Evolutionary conservation across 106 monocot species (phyloP).

Genomic region (Cymbidium sinense): DNA sequence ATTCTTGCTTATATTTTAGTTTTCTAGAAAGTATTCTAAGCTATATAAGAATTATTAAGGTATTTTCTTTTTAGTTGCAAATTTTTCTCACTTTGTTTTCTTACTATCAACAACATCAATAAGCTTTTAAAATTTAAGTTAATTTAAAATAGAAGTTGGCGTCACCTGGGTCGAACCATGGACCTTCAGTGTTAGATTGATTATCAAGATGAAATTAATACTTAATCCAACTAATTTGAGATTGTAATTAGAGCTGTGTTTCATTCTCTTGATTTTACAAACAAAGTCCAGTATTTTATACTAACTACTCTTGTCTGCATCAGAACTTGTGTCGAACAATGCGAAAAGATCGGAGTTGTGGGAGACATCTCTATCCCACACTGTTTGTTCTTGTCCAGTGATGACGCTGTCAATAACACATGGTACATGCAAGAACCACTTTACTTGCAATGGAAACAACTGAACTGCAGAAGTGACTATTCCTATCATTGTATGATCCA

Average conservation of each 20-base stretch:
- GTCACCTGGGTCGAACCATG: too few relatives aligned
- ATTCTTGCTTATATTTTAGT: not conserved
- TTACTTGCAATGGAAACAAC: conserved; percentile 51
- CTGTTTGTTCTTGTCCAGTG: conserved; percentile 33
- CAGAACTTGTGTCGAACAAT: conserved; percentile 54
- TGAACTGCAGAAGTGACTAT: conserved; percentile 54
- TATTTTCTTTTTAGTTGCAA: not conserved
- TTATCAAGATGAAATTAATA: too few relatives aligned
- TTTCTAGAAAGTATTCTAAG: not conserved
- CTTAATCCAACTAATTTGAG: not conserved
- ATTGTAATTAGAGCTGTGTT: not conserved
- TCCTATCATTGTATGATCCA: conserved; percentile 60
- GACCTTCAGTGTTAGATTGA: too few relatives aligned
- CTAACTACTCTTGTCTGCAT: not conserved
- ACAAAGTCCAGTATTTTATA: not conserved
- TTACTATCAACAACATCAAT: too few relatives aligned
- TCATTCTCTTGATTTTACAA: not conserved
- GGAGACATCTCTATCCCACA: conserved; percentile 33
- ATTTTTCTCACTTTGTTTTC: not conserved
- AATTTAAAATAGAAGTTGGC: too few relatives aligned
- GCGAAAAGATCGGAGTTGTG: conserved; percentile 32
- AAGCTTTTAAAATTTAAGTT: too few relatives aligned
- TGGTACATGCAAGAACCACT: conserved; percentile 62
- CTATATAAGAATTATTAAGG: not conserved
- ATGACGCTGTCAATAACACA: conserved; percentile 20